Evolutionary conservation across 805 yeast genomes (phyloP), one percentile per base, ranked within the genome.

Genomic region (Komagataella pastoris): DNA sequence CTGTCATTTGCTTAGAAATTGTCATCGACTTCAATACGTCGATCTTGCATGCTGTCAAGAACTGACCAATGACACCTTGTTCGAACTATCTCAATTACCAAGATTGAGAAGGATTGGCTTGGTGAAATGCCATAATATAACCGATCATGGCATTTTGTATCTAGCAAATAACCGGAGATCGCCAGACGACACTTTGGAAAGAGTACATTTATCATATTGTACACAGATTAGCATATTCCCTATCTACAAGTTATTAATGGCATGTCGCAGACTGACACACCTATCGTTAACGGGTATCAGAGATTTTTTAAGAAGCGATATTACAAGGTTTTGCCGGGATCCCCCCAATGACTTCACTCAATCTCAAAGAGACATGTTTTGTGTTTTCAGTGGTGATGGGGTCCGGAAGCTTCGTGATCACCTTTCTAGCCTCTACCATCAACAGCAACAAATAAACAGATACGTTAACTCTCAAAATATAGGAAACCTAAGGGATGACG

Each of bases 1-100:
- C 17, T 76, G 79, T 24, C 73, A 77, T 8, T 71, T 91, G 54
- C 86, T 88, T 10, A 76, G 84, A 56, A 75, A 77, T 48, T 93
- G 98, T 61, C 85, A 85, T 53, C 74, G 96, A 53, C 80, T 91
- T 53, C 95, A 88, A 60, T 91, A 90, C 65, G 88, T 91, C 56
- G 99, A 91, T 67, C 77, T 93, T 54, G 98, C 98, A 14, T 90
- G 97, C 66, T 91, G 99, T 64, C 73, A 84, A 1, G 95, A 88
- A 64, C 73, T 91, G 51, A 89, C 98, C 2, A 88, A 93, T 68
- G 77, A 80, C 59, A 81, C 96, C 1, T 77, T 93, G 46, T 74
- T 78, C 46, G 95, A 84, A 59, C 70, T 91, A 56, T 79, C 95
- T 2, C 78, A 77, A 48, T 72, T 91, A 57, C 88, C 95, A 6